phyloP scores from a whole-genome alignment of 257 asterid genomes.

The Prunella vulgaris region DNA sequence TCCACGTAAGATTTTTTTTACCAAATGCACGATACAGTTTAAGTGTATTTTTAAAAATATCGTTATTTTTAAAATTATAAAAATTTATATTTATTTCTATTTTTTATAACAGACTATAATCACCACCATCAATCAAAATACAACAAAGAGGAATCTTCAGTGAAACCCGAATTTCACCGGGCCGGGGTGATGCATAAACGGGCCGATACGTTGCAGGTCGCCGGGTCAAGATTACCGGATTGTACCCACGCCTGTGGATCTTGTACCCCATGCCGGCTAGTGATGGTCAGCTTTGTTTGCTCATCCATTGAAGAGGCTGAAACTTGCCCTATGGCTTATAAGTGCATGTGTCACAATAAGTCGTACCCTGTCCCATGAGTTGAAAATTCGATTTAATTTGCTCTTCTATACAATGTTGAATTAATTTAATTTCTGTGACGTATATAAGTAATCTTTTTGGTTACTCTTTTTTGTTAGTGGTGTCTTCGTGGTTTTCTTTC shows the following conservation, averaged over 20 bases:
- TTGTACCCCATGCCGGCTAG: constrained; percentile 79
- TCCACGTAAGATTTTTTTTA: constrained; percentile 30
- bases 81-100: not conserved
- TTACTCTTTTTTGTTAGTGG: not conserved
- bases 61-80: not conserved
- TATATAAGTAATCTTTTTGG: not conserved
- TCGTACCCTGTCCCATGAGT: constrained; percentile 77
- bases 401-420: too few relatives aligned
- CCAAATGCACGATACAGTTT: too few relatives aligned
- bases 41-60: too few relatives aligned
- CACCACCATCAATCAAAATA: constrained; percentile 22
- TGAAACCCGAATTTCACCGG: constrained; percentile 1
- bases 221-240: constrained; percentile 80
- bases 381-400: not conserved
- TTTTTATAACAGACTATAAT: constrained; percentile 25
- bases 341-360: constrained; percentile 84
- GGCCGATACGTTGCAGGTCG: constrained; percentile 40
- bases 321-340: constrained; percentile 86
- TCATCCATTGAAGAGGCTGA: constrained; percentile 87
- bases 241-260: constrained; percentile 91
- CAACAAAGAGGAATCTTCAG: constrained; percentile 4
- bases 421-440: constrained; percentile 12
- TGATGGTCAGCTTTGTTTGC: constrained; percentile 83
- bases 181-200: constrained; percentile 23
- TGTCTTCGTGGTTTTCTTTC: not conserved